Evolutionary conservation across 352 stramenopile genomes (phyloP), one percentile per base, ranked within the genome.

Genomic region (Sclerospora graminicola): DNA sequence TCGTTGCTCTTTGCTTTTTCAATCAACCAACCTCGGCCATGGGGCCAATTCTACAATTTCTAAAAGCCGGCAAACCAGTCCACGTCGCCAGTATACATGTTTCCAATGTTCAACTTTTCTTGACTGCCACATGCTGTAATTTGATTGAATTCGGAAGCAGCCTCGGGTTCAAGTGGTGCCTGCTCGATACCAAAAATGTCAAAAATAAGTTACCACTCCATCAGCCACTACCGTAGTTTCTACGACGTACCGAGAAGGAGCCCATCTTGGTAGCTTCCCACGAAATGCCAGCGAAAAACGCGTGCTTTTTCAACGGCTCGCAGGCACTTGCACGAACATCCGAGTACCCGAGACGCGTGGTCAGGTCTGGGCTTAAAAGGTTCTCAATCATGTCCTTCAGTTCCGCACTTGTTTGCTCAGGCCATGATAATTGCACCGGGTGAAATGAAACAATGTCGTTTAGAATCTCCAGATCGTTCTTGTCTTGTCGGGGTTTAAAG

Each of bases 391-490:
- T 81, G 26, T 88, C 63, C 51, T 83, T 82, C 29, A 90, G 48
- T 44, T 85, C 76, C 5, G 63, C 45, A 43, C 77, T 90, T 37
- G 75, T 67, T 37, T 58, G 50, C 9, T 83, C 67, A 13, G 78
- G 76, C 72, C 80, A 90, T n/a, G 61, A 58, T 31, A 93, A 49
- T 48, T 83, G 57, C 7, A 76, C 66, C 66, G 78, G 77, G n/a
- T 45, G 54, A 60, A 90, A 93, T 13, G 74, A 79, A 13, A 77
- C 62, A 38, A 93, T 93, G 38, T 79, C 58, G 58, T 92, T 92
- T 50, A 94, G 69, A 47, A 94, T 91, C 37, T 92, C 83, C 33
- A 89, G 67, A 34, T 94, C 82, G 31, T 89, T 82, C 32, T 87
- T 72, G 35, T 82, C 83, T 47, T 89, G 74, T 13, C 65, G 60